Percentiles rank a stretch among this genome's conserved stretches.
phyloP scores from a whole-genome alignment of 1,284 basidiomycete species.

The Tremellales sp. region DNA sequence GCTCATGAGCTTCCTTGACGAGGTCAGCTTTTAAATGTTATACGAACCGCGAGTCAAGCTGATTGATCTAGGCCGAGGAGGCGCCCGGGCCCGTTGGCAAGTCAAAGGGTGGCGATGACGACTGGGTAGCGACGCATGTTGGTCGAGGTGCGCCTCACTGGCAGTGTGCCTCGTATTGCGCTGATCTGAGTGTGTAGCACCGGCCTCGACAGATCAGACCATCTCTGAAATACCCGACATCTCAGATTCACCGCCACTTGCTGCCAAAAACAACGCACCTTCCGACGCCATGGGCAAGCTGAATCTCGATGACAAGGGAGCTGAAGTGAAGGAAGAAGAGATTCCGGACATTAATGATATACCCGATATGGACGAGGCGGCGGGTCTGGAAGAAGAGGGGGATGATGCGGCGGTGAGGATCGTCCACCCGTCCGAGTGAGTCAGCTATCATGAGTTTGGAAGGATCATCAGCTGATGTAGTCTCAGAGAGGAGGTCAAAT shows the following conservation, averaged over 20 bases:
- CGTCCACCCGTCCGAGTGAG: conserved; percentile 34
- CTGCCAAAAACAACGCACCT: conserved; percentile 9
- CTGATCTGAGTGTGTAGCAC: conserved; percentile 10
- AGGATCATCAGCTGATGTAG: conserved; percentile 1
- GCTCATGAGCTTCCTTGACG: conserved; percentile 57
- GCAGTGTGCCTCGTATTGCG: not conserved
- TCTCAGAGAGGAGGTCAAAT: conserved; percentile 52
- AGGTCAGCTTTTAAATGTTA: conserved; percentile 29
- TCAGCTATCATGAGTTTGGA: not conserved
- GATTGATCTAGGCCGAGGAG: conserved; percentile 36
- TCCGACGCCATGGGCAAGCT: conserved; percentile 51
- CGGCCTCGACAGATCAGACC: conserved; percentile 20
- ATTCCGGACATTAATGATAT: conserved; percentile 83
- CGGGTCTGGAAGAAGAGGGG: conserved; percentile 65
- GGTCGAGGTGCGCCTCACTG: conserved; percentile 33
- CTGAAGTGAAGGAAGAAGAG: conserved; percentile 52
- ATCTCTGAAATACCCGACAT: conserved; percentile 47
- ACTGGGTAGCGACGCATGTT: conserved; percentile 53
- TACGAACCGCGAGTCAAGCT: not conserved
- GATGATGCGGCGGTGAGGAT: conserved; percentile 60
- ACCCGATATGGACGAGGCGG: conserved; percentile 75
- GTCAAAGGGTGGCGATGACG: conserved; percentile 42
- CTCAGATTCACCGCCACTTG: conserved; percentile 34
- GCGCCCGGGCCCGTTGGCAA: conserved; percentile 39
- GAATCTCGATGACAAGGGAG: conserved; percentile 34